Percentiles rank a stretch among this genome's conserved stretches.
phyloP scores from a whole-genome alignment of 2,329 filamentous ascomycete genomes.

The Exophiala aquamarina region DNA sequence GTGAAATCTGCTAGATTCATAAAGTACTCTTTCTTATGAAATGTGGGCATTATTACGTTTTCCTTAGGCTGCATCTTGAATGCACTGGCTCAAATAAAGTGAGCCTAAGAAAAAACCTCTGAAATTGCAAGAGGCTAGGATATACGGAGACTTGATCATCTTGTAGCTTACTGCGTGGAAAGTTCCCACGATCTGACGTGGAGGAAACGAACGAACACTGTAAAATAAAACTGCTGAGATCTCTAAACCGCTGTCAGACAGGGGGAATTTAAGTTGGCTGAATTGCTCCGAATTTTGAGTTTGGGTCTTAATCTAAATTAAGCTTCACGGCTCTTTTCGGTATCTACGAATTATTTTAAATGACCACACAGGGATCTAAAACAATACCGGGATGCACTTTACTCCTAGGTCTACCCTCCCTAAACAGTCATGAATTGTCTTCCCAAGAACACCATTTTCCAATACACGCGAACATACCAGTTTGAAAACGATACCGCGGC shows the following conservation, averaged over 20 bases:
- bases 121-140: background rate
- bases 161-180: background rate
- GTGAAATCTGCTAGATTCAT: background rate
- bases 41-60: background rate
- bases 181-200: background rate
- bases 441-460: no score
- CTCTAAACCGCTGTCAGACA: background rate
- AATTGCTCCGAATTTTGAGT: background rate
- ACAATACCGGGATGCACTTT: background rate
- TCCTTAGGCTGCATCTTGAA: background rate
- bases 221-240: slow-evolving; percentile 1
- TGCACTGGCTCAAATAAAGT: background rate
- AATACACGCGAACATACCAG: no score
- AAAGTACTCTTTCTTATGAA: background rate
- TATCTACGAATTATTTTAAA: background rate
- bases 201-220: background rate
- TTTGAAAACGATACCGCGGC: no score
- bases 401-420: no score
- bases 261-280: background rate
- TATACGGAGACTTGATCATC: background rate
- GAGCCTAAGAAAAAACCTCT: background rate
- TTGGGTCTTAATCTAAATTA: background rate
- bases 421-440: no score
- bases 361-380: background rate
- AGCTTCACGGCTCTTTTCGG: background rate